Conservation (phyloP, 345 rosid species). For the Syzygium oleosum region DNA sequence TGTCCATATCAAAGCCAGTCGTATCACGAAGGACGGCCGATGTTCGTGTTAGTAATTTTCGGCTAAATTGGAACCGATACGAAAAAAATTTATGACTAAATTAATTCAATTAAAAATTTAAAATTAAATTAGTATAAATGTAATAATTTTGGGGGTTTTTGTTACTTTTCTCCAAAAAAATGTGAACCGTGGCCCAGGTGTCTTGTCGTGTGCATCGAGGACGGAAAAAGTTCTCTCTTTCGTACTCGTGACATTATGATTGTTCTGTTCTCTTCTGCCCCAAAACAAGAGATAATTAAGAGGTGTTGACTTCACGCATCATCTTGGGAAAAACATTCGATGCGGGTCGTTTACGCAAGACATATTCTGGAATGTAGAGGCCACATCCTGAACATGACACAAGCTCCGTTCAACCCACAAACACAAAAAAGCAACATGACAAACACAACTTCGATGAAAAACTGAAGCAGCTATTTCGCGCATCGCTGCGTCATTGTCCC, state of each 20-base stretch:
- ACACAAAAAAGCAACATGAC: not conserved
- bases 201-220: not conserved
- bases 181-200: not conserved
- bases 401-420: too few species aligned
- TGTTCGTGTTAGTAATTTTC: too few species aligned
- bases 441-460: not conserved
- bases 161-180: too few species aligned
- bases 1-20: too few species aligned
- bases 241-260: not conserved
- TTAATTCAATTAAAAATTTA: too few species aligned
- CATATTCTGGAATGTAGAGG: not conserved
- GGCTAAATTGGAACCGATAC: too few species aligned
- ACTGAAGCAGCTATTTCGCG: not conserved
- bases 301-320: not conserved
- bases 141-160: too few species aligned
- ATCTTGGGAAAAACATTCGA: not conserved
- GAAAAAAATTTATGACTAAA: too few species aligned
- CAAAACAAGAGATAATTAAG: not conserved
- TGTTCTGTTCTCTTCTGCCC: not conserved
- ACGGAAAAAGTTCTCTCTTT: not conserved
- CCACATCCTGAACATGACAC: not conserved
- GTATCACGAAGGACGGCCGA: too few species aligned
- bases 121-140: too few species aligned
- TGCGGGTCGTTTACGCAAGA: not conserved
- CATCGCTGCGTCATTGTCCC: not conserved